Percentiles rank a stretch among this genome's conserved stretches.
These are phyloP conservation scores for Pyronema omphalodes DNA, from an alignment of 495 filamentous ascomycete species.

Conservation along the genomic window DNA sequence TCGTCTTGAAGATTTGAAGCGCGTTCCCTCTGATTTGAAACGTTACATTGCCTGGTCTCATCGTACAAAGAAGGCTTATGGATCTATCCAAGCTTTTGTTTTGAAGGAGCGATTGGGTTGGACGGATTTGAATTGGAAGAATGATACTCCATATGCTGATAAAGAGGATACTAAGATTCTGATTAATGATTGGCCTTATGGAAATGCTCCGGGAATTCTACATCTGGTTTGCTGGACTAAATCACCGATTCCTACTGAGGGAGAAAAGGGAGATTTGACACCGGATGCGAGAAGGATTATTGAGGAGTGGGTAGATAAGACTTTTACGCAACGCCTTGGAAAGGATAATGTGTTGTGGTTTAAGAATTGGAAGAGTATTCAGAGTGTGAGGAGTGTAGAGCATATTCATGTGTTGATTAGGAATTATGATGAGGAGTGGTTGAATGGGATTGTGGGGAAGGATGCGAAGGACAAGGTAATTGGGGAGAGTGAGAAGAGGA, in stretches of 20 bases:
- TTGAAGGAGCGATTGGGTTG: constrained; percentile 55
- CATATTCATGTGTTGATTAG: constrained; percentile 42
- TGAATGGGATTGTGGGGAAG: constrained; percentile 4
- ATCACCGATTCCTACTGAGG: constrained; percentile 33
- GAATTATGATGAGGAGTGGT: constrained; percentile 8
- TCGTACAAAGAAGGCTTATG: constrained; percentile 51
- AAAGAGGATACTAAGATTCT: constrained; percentile 39
- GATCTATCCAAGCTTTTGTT: constrained; percentile 59
- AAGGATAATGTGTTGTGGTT: constrained; percentile 64
- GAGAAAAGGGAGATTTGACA: constrained; percentile 50
- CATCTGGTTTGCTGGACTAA: constrained; percentile 55
- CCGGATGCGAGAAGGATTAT: constrained; percentile 42
- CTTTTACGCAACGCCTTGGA: constrained; percentile 44
- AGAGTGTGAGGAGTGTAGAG: constrained; percentile 68
- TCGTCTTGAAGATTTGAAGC: constrained; percentile 55
- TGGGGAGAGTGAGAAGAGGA: constrained; percentile 13
- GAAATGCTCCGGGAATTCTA: constrained; percentile 45
- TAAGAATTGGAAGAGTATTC: constrained; percentile 80
- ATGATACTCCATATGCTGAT: constrained; percentile 14
- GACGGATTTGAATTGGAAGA: constrained; percentile 28
- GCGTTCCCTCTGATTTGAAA: constrained; percentile 64
- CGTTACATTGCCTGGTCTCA: constrained; percentile 68
- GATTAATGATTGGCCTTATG: constrained; percentile 87
- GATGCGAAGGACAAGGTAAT: constrained; percentile 8
- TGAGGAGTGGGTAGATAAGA: constrained; percentile 44